Conservation (phyloP, 352 stramenopile species). For the Globisporangium uncinulatum region DNA sequence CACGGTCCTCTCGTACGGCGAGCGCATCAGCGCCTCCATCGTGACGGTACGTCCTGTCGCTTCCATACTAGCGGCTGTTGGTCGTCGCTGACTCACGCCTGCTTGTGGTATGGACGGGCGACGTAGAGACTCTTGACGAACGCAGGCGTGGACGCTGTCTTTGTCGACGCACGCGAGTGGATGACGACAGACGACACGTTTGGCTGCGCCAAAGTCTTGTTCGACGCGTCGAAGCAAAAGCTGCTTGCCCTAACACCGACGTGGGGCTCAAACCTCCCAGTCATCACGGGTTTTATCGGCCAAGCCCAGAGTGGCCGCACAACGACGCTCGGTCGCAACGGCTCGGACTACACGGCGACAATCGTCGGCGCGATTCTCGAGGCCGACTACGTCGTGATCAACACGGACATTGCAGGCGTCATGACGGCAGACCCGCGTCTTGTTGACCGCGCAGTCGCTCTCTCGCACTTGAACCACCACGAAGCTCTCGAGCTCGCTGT, state of each 20-base stretch:
- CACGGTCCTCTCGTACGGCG: slow-evolving; percentile 73
- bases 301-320: slow-evolving; percentile 51
- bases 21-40: slow-evolving; percentile 70
- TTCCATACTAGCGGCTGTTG: not conserved
- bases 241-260: slow-evolving; percentile 30
- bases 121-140: slow-evolving; percentile 38
- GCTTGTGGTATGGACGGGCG: too few species aligned
- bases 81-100: not conserved
- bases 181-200: slow-evolving; percentile 66
- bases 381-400: slow-evolving; percentile 81
- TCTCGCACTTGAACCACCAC: slow-evolving; percentile 77
- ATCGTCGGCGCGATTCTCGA: slow-evolving; percentile 63
- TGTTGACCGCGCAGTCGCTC: slow-evolving; percentile 59
- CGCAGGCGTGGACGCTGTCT: slow-evolving; percentile 60
- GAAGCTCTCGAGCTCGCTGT: slow-evolving; percentile 77
- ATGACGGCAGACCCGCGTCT: slow-evolving; percentile 80
- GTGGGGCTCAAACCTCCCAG: slow-evolving; percentile 47
- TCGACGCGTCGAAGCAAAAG: slow-evolving; percentile 71
- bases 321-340: slow-evolving; percentile 77
- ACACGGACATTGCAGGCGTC: slow-evolving; percentile 79
- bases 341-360: slow-evolving; percentile 81
- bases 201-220: slow-evolving; percentile 72
- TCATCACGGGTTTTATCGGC: slow-evolving; percentile 81
- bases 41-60: slow-evolving; percentile 31
- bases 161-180: slow-evolving; percentile 66